These are phyloP conservation scores for Centaurea solstitialis DNA, from an alignment of 129 eudicot species.

Conservation along the genomic window DNA sequence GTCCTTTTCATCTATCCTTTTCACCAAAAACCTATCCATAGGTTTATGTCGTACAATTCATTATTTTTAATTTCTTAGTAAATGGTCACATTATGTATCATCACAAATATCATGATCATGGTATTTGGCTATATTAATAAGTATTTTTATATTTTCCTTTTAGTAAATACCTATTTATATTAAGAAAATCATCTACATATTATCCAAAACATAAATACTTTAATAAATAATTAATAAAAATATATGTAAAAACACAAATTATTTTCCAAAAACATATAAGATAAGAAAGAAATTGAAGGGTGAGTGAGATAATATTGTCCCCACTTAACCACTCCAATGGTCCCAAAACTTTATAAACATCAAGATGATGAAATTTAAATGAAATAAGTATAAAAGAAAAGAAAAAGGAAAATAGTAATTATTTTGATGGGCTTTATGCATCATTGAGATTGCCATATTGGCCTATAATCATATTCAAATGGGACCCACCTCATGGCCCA, in stretches of 20 bases:
- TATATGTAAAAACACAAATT: not conserved
- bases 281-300: not conserved
- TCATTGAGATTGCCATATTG: constrained; percentile 38
- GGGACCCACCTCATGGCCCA: constrained; percentile 27
- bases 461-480: constrained; percentile 22
- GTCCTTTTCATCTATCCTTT: constrained; percentile 30
- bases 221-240: not conserved
- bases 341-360: constrained; percentile 42
- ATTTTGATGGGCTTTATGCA: constrained; percentile 38
- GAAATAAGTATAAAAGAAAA: constrained; percentile 1
- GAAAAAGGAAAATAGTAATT: constrained; percentile 6
- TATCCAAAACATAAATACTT: not conserved
- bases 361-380: constrained; percentile 27
- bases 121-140: constrained; percentile 2
- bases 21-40: constrained; percentile 28
- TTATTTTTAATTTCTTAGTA: not conserved
- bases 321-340: constrained; percentile 40
- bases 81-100: not conserved
- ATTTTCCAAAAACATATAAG: not conserved
- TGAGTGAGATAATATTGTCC: constrained; percentile 41
- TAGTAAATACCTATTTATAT: not conserved
- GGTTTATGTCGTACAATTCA: constrained; percentile 13
- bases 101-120: constrained; percentile 9
- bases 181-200: not conserved
- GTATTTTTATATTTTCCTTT: not conserved